A percentile compares a stretch with the other conserved stretches of the same genome.
Evolutionary conservation across 148 eudicot genomes (phyloP).

Genomic region (Linanthus parryae): DNA sequence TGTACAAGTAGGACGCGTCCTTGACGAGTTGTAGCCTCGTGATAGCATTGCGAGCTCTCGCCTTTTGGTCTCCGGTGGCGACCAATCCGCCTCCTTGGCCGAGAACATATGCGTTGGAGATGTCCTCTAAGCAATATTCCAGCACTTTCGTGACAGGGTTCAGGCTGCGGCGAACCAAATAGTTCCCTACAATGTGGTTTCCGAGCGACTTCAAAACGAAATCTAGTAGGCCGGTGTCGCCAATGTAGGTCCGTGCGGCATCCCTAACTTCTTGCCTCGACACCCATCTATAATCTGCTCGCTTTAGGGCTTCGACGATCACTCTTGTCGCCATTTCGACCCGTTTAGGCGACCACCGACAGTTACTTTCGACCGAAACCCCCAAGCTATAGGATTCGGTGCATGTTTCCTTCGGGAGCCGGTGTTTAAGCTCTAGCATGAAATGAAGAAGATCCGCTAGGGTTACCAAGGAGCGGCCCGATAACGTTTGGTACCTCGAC

Average conservation of each 20-base stretch:
- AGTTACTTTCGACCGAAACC: constrained; percentile 54
- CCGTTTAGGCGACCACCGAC: constrained; percentile 89
- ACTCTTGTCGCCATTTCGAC: constrained; percentile 94
- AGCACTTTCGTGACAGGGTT: constrained; percentile 96
- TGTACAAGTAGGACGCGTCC: constrained; percentile 56
- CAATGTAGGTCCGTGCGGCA: constrained; percentile 83
- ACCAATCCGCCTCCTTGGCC: constrained; percentile 46
- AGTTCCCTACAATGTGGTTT: constrained; percentile 83
- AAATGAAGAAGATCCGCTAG: constrained; percentile 63
- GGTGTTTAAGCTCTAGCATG: constrained; percentile 68
- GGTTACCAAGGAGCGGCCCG: constrained; percentile 63
- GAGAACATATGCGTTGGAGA: constrained; percentile 31
- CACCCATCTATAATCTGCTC: constrained; percentile 72
- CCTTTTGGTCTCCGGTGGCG: constrained; percentile 24
- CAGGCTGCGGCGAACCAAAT: constrained; percentile 78
- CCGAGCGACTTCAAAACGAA: constrained; percentile 95
- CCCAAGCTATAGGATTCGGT: constrained; percentile 35
- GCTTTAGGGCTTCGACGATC: constrained; percentile 74
- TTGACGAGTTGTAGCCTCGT: constrained; percentile 56
- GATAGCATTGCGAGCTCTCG: constrained; percentile 24
- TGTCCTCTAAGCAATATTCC: constrained; percentile 84
- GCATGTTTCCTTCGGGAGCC: constrained; percentile 50
- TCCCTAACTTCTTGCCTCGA: constrained; percentile 89
- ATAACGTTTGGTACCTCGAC: constrained; percentile 66
- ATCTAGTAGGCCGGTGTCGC: constrained; percentile 89